Evolutionary conservation across 495 filamentous ascomycete species (phyloP).

Genomic region (Aspergillus steynii): DNA sequence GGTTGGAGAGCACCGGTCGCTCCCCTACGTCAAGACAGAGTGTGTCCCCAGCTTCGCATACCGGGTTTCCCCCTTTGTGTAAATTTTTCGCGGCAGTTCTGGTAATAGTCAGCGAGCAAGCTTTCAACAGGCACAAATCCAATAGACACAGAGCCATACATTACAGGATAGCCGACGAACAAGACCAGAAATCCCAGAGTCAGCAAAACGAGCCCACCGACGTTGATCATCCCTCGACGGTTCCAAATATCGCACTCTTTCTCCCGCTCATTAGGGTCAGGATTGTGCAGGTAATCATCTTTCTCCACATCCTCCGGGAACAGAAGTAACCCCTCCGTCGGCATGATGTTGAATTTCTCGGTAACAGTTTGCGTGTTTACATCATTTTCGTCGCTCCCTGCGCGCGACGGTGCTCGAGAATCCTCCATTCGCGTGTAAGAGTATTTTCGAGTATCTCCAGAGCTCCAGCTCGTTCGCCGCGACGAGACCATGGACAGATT

Average conservation of each 20-base stretch:
- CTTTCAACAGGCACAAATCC: neutral
- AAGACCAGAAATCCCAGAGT: constrained; percentile 63
- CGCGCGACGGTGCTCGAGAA: constrained; percentile 59
- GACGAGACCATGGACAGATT: constrained; percentile 43
- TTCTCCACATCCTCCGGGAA: constrained; percentile 79
- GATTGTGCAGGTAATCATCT: constrained; percentile 76
- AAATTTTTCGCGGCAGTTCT: constrained; percentile 59
- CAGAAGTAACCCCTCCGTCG: constrained; percentile 66
- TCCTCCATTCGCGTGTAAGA: constrained; percentile 49
- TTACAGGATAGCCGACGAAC: constrained; percentile 73
- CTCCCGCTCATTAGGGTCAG: constrained; percentile 65
- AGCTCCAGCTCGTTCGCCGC: constrained; percentile 63
- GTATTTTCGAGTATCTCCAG: constrained; percentile 55
- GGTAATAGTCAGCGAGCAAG: constrained; percentile 16
- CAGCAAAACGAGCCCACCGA: constrained; percentile 64
- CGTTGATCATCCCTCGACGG: constrained; percentile 63
- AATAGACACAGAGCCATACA: constrained; percentile 49
- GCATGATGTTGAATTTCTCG: constrained; percentile 77
- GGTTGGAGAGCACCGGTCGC: constrained; percentile 57
- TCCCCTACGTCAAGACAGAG: constrained; percentile 61
- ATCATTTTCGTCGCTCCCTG: constrained; percentile 64
- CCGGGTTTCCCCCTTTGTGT: constrained; percentile 23
- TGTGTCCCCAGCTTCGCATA: constrained; percentile 44
- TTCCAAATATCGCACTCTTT: constrained; percentile 68
- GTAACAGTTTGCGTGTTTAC: constrained; percentile 77